Evolutionary conservation across 2,329 filamentous ascomycete species (phyloP).

Genomic region (Phialemonium atrogriseum): DNA sequence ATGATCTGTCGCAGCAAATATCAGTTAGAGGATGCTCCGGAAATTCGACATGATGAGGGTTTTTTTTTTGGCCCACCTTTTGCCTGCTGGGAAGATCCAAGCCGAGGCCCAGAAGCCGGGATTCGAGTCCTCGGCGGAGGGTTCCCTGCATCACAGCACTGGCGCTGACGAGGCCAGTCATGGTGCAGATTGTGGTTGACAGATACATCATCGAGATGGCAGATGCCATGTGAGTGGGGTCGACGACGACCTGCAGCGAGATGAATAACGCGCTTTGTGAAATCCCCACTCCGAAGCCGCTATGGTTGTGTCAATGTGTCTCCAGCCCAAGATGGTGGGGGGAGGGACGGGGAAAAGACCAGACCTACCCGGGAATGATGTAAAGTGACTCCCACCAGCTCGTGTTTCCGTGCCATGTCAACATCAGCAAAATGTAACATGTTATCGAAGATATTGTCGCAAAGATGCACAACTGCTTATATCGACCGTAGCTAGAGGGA

Average conservation of each 20-base stretch:
- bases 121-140: slow-evolving; percentile 12
- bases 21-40: background rate
- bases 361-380: slow-evolving; percentile 41
- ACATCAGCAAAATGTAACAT: slow-evolving; percentile 42
- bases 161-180: slow-evolving; percentile 28
- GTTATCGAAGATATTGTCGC: slow-evolving; percentile 39
- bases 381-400: slow-evolving; percentile 47
- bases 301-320: too few relatives aligned
- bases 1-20: slow-evolving; percentile 17
- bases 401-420: slow-evolving; percentile 53
- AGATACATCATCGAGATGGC: slow-evolving; percentile 33
- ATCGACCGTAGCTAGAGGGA: slow-evolving; percentile 43
- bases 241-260: slow-evolving; percentile 29
- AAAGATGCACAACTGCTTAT: slow-evolving; percentile 45
- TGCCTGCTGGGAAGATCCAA: slow-evolving; percentile 10
- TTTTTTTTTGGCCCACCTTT: slow-evolving; percentile 15
- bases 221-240: slow-evolving; percentile 27
- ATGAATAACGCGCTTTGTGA: slow-evolving; percentile 32
- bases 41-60: too few relatives aligned
- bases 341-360: background rate
- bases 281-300: slow-evolving; percentile 32
- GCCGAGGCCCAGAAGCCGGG: slow-evolving; percentile 14
- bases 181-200: slow-evolving; percentile 24
- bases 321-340: too few relatives aligned
- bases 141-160: slow-evolving; percentile 24